Evolutionary conservation across 371 early-diverging fungal species (phyloP).

Genomic region (Rhizopus delemar): DNA sequence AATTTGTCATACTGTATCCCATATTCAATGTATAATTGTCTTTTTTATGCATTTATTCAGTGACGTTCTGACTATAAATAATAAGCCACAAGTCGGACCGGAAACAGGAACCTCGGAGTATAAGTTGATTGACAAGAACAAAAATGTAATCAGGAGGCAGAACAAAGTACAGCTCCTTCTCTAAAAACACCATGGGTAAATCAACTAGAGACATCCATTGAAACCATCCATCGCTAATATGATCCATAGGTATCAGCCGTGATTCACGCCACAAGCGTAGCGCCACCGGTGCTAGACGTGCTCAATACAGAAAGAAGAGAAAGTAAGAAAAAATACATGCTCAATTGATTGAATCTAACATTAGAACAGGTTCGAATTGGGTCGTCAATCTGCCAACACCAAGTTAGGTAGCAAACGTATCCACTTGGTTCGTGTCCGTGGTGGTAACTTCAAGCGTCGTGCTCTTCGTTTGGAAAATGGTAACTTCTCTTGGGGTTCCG

Average conservation of each 20-base stretch:
- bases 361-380: conserved; percentile 87
- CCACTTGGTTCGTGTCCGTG: conserved; percentile 94
- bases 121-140: background rate
- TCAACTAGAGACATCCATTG: conserved; percentile 5
- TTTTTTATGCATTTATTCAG: too few species aligned
- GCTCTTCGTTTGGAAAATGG: conserved; percentile 97
- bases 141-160: conserved; percentile 57
- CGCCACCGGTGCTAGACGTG: conserved; percentile 97
- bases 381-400: conserved; percentile 96
- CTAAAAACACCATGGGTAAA: conserved; percentile 25
- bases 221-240: background rate
- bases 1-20: too few species aligned
- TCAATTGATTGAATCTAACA: conserved; percentile 2
- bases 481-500: conserved; percentile 97
- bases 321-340: conserved; percentile 13
- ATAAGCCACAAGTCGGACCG: conserved; percentile 4
- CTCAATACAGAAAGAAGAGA: conserved; percentile 97
- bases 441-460: conserved; percentile 98
- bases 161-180: conserved; percentile 42
- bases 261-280: conserved; percentile 98
- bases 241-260: conserved; percentile 85
- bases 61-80: too few species aligned
- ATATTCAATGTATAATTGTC: too few species aligned
- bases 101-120: conserved; percentile 1
- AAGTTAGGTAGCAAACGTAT: conserved; percentile 94